These are phyloP conservation scores for Citrus australasica DNA, from an alignment of 345 rosid genomes.

Conservation along the genomic window DNA sequence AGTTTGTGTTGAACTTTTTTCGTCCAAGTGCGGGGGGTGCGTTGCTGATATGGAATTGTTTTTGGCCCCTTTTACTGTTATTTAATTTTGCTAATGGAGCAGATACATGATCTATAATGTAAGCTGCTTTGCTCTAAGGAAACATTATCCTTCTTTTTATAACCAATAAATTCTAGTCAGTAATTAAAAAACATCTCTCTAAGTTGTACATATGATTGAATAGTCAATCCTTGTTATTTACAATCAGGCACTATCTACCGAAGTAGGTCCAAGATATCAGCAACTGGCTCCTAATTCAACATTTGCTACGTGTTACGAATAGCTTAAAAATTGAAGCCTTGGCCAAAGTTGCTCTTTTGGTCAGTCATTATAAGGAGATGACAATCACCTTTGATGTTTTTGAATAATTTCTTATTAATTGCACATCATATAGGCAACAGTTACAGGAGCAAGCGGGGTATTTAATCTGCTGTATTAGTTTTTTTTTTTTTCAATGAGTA, in stretches of 20 bases:
- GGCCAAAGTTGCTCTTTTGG: not conserved
- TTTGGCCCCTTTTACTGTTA: not conserved
- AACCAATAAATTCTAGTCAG: not conserved
- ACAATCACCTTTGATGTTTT: not conserved
- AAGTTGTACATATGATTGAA: not conserved
- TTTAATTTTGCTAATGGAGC: not conserved
- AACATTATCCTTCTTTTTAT: not conserved
- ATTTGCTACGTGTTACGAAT: not conserved
- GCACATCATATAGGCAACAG: not conserved
- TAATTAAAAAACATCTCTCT: not conserved
- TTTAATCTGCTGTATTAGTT: not conserved
- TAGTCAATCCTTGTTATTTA: not conserved
- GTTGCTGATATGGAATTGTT: not conserved
- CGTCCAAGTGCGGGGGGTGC: not conserved
- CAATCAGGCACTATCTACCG: not conserved
- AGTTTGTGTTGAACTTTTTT: not conserved
- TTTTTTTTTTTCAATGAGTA: not conserved
- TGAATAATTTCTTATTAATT: not conserved
- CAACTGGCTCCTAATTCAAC: not conserved
- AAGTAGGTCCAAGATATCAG: not conserved
- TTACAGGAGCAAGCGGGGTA: not conserved
- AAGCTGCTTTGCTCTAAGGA: not conserved
- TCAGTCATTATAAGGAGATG: not conserved
- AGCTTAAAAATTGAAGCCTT: slow-evolving; percentile 1
- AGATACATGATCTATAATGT: not conserved